Evolutionary conservation across 164 flowering plant species (phyloP), one percentile per base, ranked within the genome.

Genomic region (Tetrastigma voinierianum): DNA sequence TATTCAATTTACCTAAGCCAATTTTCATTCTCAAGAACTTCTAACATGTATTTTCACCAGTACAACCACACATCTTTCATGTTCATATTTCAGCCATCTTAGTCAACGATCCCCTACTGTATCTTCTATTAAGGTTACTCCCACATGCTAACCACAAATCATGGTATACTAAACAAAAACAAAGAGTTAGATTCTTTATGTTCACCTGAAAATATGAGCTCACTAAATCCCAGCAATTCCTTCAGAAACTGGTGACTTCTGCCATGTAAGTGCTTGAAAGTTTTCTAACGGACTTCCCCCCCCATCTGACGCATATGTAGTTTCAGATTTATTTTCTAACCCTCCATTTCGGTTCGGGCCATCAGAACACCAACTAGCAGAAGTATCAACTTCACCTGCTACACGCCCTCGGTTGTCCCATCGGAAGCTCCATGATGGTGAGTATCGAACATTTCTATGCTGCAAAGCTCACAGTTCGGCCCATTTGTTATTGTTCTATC

Each of bases 391-490:
- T 72, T 86, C 92, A 47, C 90, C 93, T 4, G 87, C 90, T 46
- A 90, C 90, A 60, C 90, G 87, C 53, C 89, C 80, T 72, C 89
- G 75, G 60, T 80, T 84, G 74, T 95, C 97, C 97, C 96, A 90
- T 55, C 83, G 85, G 69, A 84, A 80, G 74, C 92, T 87, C 99
- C 98, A 92, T 1, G 90, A 80, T 14, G 98, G 98, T 8, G 98
- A 95, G 81, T 82, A 68, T 59, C 82, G 70, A 15, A 75, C 64
- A 74, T 83, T 86, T 74, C 90, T 77, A 16, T 76, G 75, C 16
- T 76, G 75, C 16, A 78, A 62, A 59, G 68, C 51, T 83, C 87
- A 65, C 66, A 66, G 19, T 64, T 66, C 14, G 85, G 47, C 77
- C 81, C 77, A 69, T 70, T 76, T 16, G 80, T 73, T 46, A 83